Base-by-base conservation (phyloP, 495 filamentous ascomycete genomes). In the Neurospora tetraspora region DNA sequence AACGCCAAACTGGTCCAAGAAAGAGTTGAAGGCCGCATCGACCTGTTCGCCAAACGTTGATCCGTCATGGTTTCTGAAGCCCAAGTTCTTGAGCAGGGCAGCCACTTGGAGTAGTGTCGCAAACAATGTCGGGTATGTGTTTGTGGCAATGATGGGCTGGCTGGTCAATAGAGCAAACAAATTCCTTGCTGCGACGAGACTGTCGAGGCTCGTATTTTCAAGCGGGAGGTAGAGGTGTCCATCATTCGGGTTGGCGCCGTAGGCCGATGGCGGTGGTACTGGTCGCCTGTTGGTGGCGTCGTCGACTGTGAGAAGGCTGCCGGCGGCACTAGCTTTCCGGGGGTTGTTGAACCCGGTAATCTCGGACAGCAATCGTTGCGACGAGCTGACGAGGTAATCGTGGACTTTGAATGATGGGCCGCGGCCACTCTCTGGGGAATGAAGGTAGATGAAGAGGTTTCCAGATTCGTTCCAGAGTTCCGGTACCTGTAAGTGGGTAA, bases 391-490 rank as follows among this genome's bases (percentile, higher is more conserved):
- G 53, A 90, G 81, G 38, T 90, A 87, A 9, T 91, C 91, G 77
- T 91, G 86, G 12, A 97, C 83, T 76, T 88, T 92, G 81, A 97
- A 97, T 10, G 92, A 96, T 10, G 96, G 86, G 0, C 91, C 86
- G 69, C 85, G 86, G 65, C 89, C 87, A 69, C 86, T 87, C 40
- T 84, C 88, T 53, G 88, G 88, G 3, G 93, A 88, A 76, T 92
- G 92, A 9, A 98, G 83, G 77, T 96, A 97, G 36, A 99, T 87
- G 71, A 89, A 89, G n/a, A 93, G 91, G 78, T 95, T 91, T 23
- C 92, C 93, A 53, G 85, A 78, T 42, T 96, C 91, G 75, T 94
- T 91, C 96, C 96, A 98, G 38, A 99, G 80, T 81, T 98, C 96
- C 1, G 89, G 85, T 12, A 97, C 87, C 91, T 95, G 72, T 45